Evolutionary conservation across 345 rosid species (phyloP), one percentile per base, ranked within the genome.

Genomic region (Populus nigra): DNA sequence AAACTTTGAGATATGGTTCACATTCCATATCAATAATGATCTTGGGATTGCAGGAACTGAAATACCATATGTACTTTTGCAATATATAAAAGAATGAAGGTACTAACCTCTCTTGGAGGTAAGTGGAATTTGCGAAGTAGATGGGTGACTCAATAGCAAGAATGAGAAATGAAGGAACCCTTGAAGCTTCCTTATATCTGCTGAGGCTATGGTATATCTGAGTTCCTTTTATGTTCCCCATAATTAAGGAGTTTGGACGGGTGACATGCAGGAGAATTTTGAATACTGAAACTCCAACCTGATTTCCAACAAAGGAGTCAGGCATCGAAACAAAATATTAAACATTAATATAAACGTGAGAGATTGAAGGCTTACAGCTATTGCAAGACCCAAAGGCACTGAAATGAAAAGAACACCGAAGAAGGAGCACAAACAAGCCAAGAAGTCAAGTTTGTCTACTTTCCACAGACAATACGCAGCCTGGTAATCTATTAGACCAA

Each of bases 351-450:
- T 23, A 12, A 4, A 41, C 35, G 12, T 25, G 25, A 53, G 35
- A 47, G 47, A 39, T 22, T n/a, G 65, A 13, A n/a, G 57, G 80
- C 94, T 87, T 85, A 96, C 98, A 1, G 99, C 97, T 50, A 94
- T 89, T 73, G 90, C 91, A 55, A 96, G 93, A 39, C 99, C 99
- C 27, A 91, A 77, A 27, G 95, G 97, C 31, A 96, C 99, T 39
- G 99, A 96, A 73, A 96, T 86, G 86, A 94, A 89, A 76, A 96
- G 97, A 53, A 96, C 98, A 0, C 99, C 99, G 23, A 96, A 86
- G 86, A 96, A 96, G 78, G 99, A 89, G 78, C 89, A 89, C 73
- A 89, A 4, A 65, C 98, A 94, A 71, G 98, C 92, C 66, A 96
- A 27, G 86, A 96, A 96, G 80, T 96, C 99, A 25, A 96, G 93